These are phyloP conservation scores for Dittrichia graveolens DNA, from an alignment of 129 eudicot genomes.

Conservation along the genomic window DNA sequence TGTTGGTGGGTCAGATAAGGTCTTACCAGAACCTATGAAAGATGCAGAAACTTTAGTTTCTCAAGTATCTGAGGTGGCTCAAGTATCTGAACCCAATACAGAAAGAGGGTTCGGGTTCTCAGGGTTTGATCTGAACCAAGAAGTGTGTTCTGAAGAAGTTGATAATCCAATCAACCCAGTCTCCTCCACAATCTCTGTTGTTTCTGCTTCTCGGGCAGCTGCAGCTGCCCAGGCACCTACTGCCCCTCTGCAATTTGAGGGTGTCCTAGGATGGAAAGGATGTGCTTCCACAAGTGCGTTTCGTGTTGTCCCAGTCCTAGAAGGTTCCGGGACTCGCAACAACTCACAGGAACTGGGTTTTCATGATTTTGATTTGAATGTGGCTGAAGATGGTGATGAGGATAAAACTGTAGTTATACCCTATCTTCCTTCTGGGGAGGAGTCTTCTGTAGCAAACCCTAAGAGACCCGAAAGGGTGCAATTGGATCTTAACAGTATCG, in stretches of 20 bases:
- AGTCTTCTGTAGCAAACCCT: conserved; percentile 46
- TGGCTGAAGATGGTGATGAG: conserved; percentile 51
- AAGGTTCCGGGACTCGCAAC: conserved; percentile 40
- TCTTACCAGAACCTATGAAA: conserved; percentile 30
- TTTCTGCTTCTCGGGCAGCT: conserved; percentile 70
- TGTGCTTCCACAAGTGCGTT: conserved; percentile 75
- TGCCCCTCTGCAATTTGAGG: conserved; percentile 66
- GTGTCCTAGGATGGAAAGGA: conserved; percentile 78
- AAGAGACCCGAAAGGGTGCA: conserved; percentile 49
- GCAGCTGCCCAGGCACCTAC: conserved; percentile 46
- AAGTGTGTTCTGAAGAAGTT: conserved; percentile 53
- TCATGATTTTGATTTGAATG: conserved; percentile 73
- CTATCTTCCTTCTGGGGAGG: conserved; percentile 55
- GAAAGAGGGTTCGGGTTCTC: conserved; percentile 33
- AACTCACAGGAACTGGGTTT: conserved; percentile 38
- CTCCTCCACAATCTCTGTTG: conserved; percentile 50
- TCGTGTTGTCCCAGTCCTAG: conserved; percentile 40
- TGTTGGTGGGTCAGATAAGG: conserved; percentile 35
- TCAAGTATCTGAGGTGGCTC: conserved; percentile 58
- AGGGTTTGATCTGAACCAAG: conserved; percentile 71
- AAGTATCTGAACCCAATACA: conserved; percentile 41
- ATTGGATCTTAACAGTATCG: conserved; percentile 67
- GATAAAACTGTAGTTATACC: conserved; percentile 21
- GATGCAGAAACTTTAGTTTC: conserved; percentile 45
- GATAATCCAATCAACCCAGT: conserved; percentile 37